phyloP scores from a whole-genome alignment of 192 early-diverging fungal species.

The Chytriomyces sp. region DNA sequence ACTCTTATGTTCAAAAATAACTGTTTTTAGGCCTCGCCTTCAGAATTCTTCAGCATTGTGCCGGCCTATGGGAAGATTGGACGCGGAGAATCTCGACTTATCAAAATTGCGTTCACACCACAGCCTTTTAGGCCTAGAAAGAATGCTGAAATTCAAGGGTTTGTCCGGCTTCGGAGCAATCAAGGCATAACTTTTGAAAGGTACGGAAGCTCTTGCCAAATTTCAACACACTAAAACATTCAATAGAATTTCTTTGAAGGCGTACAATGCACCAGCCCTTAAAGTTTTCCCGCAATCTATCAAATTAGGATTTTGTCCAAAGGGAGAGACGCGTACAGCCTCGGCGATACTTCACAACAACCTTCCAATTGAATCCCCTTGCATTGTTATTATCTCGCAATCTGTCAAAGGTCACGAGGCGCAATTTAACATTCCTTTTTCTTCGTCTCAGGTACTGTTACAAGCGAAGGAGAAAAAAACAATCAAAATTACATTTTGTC shows the following conservation, averaged over 20 bases:
- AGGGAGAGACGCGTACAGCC: constrained; percentile 39
- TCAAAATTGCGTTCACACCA: constrained; percentile 40
- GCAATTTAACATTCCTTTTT: constrained; percentile 34
- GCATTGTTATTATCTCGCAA: constrained; percentile 36
- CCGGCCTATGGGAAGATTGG: constrained; percentile 47
- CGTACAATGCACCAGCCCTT: constrained; percentile 49
- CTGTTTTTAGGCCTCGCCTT: constrained; percentile 30
- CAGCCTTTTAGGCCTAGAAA: constrained; percentile 35
- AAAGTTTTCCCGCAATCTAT: constrained; percentile 40
- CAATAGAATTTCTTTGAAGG: constrained; percentile 47
- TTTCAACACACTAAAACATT: background rate
- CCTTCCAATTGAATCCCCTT: constrained; percentile 46
- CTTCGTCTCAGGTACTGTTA: constrained; percentile 43
- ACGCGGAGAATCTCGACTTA: constrained; percentile 36
- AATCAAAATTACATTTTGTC: constrained; percentile 45
- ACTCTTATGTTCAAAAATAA: background rate
- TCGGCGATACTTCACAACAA: constrained; percentile 41
- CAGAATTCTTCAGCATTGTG: constrained; percentile 40
- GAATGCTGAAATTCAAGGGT: constrained; percentile 45
- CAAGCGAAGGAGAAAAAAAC: constrained; percentile 45
- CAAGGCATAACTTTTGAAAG: constrained; percentile 55
- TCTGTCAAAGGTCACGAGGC: background rate
- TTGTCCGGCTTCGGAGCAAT: constrained; percentile 38
- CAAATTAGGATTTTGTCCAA: constrained; percentile 51
- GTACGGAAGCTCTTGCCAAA: constrained; percentile 27